Percentiles rank a stretch among this genome's conserved stretches.
phyloP scores from a whole-genome alignment of 1,139 yeast genomes.

The Nakaseomyces glabratus region DNA sequence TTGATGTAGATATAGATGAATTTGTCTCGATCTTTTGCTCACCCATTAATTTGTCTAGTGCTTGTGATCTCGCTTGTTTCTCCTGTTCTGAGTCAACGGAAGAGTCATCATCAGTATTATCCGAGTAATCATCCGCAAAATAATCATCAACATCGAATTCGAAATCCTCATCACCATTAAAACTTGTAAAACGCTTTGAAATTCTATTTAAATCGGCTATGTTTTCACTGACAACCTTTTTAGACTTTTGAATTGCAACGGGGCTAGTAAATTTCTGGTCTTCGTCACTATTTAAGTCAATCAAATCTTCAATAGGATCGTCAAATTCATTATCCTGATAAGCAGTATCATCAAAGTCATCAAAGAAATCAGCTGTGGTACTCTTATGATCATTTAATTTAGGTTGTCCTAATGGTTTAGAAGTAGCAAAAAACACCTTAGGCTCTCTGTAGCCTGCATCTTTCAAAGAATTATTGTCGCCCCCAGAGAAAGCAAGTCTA shows the following conservation, averaged over 20 bases:
- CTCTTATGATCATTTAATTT: slow-evolving; percentile 56
- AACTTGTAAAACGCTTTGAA: slow-evolving; percentile 6
- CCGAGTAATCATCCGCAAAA: slow-evolving; percentile 18
- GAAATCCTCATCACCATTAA: slow-evolving; percentile 10
- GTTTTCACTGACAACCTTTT: slow-evolving; percentile 11
- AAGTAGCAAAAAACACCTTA: slow-evolving; percentile 20
- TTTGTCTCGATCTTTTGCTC: slow-evolving; percentile 3
- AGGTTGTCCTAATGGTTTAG: slow-evolving; percentile 17
- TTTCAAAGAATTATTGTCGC: too few relatives aligned
- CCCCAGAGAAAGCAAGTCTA: too few relatives aligned
- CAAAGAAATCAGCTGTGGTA: slow-evolving; percentile 55
- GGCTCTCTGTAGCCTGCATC: too few relatives aligned
- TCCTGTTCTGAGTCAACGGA: background rate
- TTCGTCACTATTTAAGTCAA: background rate
- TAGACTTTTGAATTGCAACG: slow-evolving; percentile 6
- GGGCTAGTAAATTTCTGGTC: background rate
- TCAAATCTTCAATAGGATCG: slow-evolving; percentile 9
- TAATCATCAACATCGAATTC: slow-evolving; percentile 21
- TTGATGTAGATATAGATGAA: slow-evolving; percentile 2
- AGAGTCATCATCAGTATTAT: slow-evolving; percentile 11
- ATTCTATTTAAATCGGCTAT: too few relatives aligned
- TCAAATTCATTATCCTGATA: slow-evolving; percentile 19
- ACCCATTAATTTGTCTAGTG: background rate
- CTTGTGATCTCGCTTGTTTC: background rate
- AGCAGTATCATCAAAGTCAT: slow-evolving; percentile 66